phyloP scores from a whole-genome alignment of 257 asterid genomes.

The Mitragyna speciosa region DNA sequence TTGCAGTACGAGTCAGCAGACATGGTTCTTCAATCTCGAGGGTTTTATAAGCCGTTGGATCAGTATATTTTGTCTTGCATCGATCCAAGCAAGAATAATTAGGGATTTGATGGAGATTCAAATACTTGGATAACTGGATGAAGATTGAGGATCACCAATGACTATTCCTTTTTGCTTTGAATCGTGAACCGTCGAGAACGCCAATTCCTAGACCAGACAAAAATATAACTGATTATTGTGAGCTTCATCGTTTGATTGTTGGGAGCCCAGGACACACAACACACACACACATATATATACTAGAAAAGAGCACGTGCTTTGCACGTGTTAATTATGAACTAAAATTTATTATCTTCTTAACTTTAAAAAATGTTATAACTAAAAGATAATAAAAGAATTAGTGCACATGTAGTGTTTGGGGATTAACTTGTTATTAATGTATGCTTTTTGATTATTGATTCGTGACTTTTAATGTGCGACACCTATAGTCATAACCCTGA shows the following conservation, averaged over 20 bases:
- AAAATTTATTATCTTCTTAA: too few relatives aligned
- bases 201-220: constrained; percentile 1
- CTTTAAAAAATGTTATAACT: too few relatives aligned
- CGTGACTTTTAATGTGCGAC: too few relatives aligned
- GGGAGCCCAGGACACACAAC: background rate
- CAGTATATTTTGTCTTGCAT: constrained; percentile 2
- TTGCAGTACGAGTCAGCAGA: background rate
- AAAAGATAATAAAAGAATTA: too few relatives aligned
- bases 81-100: constrained; percentile 17
- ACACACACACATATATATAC: too few relatives aligned
- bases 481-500: too few relatives aligned
- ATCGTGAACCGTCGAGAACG: background rate
- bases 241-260: background rate
- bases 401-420: too few relatives aligned
- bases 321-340: too few relatives aligned
- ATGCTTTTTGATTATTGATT: too few relatives aligned
- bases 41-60: constrained; percentile 3
- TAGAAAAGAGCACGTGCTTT: too few relatives aligned
- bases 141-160: constrained; percentile 2
- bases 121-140: background rate
- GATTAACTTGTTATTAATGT: too few relatives aligned
- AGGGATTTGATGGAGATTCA: constrained; percentile 6
- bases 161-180: background rate
- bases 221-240: background rate
- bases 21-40: constrained; percentile 13